Percentiles rank a stretch among this genome's conserved stretches.
phyloP scores from a whole-genome alignment of 257 asterid species.

The Solanum chiquidenum region DNA sequence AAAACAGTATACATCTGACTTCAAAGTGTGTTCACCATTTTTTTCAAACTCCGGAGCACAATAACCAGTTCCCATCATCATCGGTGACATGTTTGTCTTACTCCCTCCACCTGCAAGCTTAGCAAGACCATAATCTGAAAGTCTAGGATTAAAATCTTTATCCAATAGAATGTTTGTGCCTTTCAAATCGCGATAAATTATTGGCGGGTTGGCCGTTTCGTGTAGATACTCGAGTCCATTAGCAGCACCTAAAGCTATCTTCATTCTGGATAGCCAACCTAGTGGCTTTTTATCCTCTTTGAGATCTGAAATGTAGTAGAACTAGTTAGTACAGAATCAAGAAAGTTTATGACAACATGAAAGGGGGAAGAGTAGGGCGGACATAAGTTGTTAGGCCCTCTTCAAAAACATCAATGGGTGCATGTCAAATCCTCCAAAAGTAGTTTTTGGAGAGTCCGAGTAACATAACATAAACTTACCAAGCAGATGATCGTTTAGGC shows the following conservation, averaged over 20 bases:
- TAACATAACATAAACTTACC: neutral
- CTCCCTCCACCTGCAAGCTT: slow-evolving; percentile 37
- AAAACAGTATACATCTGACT: slow-evolving; percentile 60
- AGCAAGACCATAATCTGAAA: slow-evolving; percentile 50
- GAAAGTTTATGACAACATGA: neutral
- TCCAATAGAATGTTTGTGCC: slow-evolving; percentile 42
- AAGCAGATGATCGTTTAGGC: slow-evolving; percentile 2
- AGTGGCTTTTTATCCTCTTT: slow-evolving; percentile 27
- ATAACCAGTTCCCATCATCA: slow-evolving; percentile 44
- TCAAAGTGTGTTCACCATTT: slow-evolving; percentile 40
- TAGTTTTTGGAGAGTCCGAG: neutral
- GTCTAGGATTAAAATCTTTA: slow-evolving; percentile 32
- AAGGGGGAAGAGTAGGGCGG: neutral
- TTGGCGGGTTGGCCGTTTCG: slow-evolving; percentile 42
- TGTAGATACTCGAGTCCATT: slow-evolving; percentile 59
- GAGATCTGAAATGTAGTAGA: slow-evolving; percentile 19
- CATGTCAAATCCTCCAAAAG: neutral
- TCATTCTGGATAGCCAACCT: slow-evolving; percentile 56
- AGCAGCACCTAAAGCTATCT: slow-evolving; percentile 56
- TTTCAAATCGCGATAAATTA: slow-evolving; percentile 54
- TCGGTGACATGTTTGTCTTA: slow-evolving; percentile 27
- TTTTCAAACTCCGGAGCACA: slow-evolving; percentile 60
- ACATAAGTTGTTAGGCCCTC: neutral
- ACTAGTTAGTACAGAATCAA: neutral
- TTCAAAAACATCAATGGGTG: neutral